Evolutionary conservation across 371 early-diverging fungal species (phyloP).

Genomic region (Mucor irregularis): DNA sequence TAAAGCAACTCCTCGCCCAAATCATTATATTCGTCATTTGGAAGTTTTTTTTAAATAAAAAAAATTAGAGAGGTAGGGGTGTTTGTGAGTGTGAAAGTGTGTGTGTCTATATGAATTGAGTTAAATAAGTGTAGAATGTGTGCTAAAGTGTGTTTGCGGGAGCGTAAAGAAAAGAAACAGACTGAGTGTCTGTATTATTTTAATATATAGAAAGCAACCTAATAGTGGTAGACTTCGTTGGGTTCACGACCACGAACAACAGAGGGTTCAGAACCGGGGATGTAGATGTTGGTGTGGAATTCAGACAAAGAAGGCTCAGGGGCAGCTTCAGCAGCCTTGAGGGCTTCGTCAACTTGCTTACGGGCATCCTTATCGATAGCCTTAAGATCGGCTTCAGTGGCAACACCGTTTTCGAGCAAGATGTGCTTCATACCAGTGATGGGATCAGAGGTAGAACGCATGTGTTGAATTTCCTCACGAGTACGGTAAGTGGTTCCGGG

Average conservation of each 20-base stretch:
- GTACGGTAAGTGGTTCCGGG: conserved; percentile 98
- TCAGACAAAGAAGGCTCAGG: conserved; percentile 77
- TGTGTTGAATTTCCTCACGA: conserved; percentile 96
- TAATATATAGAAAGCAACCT: no score
- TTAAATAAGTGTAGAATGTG: no score
- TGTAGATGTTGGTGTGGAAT: conserved; percentile 87
- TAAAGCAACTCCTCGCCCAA: no score
- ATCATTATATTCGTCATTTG: no score
- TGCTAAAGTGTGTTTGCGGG: no score
- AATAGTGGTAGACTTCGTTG: conserved; percentile 61
- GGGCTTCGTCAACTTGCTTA: conserved; percentile 82
- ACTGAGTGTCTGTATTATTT: no score
- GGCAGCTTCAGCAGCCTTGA: conserved; percentile 82
- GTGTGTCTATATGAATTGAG: no score
- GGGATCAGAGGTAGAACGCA: conserved; percentile 92
- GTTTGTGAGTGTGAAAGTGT: no score
- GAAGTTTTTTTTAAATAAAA: no score
- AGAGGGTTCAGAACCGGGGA: conserved; percentile 70
- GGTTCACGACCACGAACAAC: conserved; percentile 81
- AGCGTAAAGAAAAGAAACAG: no score
- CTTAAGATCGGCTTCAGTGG: conserved; percentile 90
- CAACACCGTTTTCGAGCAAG: conserved; percentile 68
- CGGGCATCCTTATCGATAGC: conserved; percentile 90
- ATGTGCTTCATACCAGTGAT: conserved; percentile 89
- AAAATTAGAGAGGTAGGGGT: no score